A percentile compares a stretch with the other conserved stretches of the same genome.
Conservation (phyloP, 106 monocot genomes). For the Phalaenopsis aphrodite region DNA sequence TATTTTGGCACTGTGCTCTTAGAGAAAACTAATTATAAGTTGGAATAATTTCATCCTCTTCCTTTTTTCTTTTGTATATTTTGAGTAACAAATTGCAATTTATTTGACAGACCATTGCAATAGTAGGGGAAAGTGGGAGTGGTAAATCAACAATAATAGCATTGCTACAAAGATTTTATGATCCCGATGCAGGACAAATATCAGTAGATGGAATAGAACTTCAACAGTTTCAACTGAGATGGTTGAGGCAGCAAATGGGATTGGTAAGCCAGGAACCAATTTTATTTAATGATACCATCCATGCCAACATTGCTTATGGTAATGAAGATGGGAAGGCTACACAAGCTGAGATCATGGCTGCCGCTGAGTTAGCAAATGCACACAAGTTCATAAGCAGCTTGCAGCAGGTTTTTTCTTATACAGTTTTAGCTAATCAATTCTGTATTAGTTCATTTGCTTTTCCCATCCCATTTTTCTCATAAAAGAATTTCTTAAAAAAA, state of each 20-base stretch:
- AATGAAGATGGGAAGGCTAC: conserved; percentile 1
- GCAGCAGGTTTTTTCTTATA: conserved; percentile 6
- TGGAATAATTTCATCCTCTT: background rate
- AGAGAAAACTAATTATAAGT: background rate
- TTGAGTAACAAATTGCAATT: background rate
- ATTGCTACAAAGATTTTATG: conserved; percentile 10
- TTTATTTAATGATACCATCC: conserved; percentile 10
- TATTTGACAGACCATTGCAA: conserved; percentile 9
- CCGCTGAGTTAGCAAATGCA: conserved; percentile 6
- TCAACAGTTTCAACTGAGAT: conserved; percentile 3
- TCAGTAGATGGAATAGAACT: conserved; percentile 5
- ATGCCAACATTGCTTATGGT: conserved; percentile 5
- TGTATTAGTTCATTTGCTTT: background rate
- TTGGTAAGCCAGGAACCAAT: conserved; percentile 11
- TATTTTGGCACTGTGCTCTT: too few relatives aligned
- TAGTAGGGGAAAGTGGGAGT: conserved; percentile 11
- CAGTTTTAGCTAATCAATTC: background rate
- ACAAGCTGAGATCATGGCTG: conserved; percentile 4
- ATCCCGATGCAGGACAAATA: conserved; percentile 9
- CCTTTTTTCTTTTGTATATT: background rate
- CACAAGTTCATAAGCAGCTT: conserved; percentile 10
- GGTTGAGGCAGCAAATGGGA: conserved; percentile 10
- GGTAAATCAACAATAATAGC: conserved; percentile 9
- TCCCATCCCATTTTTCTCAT: background rate
- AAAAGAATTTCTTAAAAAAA: background rate